Evolutionary conservation across 768 basidiomycete genomes (phyloP), one percentile per base, ranked within the genome.

Genomic region (Kwoniella mangroviensis): DNA sequence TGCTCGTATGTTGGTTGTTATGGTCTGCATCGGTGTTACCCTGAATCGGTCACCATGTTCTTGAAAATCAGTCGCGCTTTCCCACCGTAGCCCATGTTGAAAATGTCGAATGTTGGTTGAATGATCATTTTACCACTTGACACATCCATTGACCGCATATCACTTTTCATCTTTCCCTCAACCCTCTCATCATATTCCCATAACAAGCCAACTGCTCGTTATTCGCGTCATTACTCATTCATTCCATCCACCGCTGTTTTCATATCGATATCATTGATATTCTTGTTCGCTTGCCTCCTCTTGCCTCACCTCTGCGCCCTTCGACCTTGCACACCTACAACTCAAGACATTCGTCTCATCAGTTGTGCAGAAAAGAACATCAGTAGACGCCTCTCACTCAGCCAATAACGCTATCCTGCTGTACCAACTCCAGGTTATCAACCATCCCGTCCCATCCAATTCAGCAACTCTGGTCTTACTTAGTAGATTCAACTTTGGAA

Each of bases 1-100:
- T n/a, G n/a, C n/a, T n/a, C n/a, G n/a, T n/a, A n/a, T 26, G 58
- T 60, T 60, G 58, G 58, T 60, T 60, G 58, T 42, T 43, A 60
- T 42, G 58, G 5, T 19, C 3, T n/a, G 19, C 17, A 42, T 21
- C 40, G 13, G 13, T 3, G 17, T 15, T 15, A 57, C 58, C 58
- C 58, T 60, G 58, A 41, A 60, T 21, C 4, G 40, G 4, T n/a
- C 15, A 12, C 17, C n/a, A 54, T 54, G 24, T 54, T 54, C 53
- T 24, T 13, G 10, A 60, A 60, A 60, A 60, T 60, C 58, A 60
- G 58, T 60, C 58, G 58, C 58, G 58, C 40, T 60, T 54, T 26
- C 42, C 42, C n/a, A 34, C 22, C 56, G 21, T 19, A 19, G 17
- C 9, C 5, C 9, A 42, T n/a, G 41, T 60, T 60, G 58, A 15